These are phyloP conservation scores for Fusarium multiceps DNA, from an alignment of 2,329 filamentous ascomycete genomes.

Conservation along the genomic window DNA sequence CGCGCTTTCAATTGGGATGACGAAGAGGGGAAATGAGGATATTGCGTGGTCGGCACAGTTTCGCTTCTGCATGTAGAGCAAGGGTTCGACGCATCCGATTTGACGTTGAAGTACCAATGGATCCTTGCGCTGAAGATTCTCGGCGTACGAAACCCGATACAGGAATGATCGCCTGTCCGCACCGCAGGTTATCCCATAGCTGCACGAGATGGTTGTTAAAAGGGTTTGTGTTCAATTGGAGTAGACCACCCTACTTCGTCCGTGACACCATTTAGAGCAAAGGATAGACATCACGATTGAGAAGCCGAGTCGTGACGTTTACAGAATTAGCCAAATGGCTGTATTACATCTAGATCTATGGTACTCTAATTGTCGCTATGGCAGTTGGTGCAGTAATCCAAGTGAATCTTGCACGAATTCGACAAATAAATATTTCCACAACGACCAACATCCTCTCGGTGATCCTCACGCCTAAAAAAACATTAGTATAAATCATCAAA, in stretches of 20 bases:
- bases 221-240: neutral
- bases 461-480: neutral
- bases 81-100: constrained; percentile 11
- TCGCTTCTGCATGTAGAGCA: neutral
- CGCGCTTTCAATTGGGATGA: neutral
- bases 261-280: neutral
- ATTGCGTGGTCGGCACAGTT: neutral
- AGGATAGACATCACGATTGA: neutral
- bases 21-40: neutral
- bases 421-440: constrained; percentile 19
- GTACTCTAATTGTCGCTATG: neutral
- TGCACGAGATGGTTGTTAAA: accelerated
- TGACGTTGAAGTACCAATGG: neutral
- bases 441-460: neutral
- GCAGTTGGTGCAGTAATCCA: constrained; percentile 7
- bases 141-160: neutral
- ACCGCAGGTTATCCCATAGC: neutral
- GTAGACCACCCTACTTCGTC: accelerated
- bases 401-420: constrained; percentile 15
- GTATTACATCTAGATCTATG: neutral
- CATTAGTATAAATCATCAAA: neutral
- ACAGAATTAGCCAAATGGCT: neutral
- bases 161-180: neutral
- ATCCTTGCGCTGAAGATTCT: neutral
- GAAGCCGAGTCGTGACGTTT: neutral